A percentile compares a stretch with the other conserved stretches of the same genome.
These are phyloP conservation scores for Tolypocladium sp. DNA, from an alignment of 2,329 filamentous ascomycete species.

Conservation along the genomic window DNA sequence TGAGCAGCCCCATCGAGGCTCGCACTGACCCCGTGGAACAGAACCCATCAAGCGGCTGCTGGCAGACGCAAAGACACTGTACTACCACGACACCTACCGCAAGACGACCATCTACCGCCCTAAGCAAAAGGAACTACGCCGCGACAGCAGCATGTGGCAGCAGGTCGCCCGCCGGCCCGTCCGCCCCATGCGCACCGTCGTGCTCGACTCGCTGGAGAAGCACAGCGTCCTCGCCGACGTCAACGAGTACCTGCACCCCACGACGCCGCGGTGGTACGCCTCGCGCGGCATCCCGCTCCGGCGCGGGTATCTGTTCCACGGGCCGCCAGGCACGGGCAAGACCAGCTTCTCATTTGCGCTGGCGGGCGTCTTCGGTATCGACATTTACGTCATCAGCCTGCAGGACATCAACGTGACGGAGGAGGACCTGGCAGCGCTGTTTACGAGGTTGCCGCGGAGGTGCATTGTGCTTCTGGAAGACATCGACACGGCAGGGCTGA, in stretches of 20 bases:
- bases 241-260: slow-evolving; percentile 67
- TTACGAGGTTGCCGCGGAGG: slow-evolving; percentile 49
- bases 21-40: slow-evolving; percentile 1
- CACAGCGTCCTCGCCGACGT: slow-evolving; percentile 59
- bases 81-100: slow-evolving; percentile 42
- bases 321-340: slow-evolving; percentile 67
- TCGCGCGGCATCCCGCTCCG: slow-evolving; percentile 67
- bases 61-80: slow-evolving; percentile 41
- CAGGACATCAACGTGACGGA: slow-evolving; percentile 53
- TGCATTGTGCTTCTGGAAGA: slow-evolving; percentile 62
- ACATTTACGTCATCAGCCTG: slow-evolving; percentile 53
- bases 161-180: slow-evolving; percentile 54
- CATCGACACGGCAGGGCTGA: slow-evolving; percentile 56
- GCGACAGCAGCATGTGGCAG: slow-evolving; percentile 41
- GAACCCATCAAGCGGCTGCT: slow-evolving; percentile 48
- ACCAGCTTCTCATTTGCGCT: slow-evolving; percentile 58
- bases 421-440: slow-evolving; percentile 48
- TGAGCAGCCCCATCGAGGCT: background rate
- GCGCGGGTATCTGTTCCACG: slow-evolving; percentile 69
- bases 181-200: slow-evolving; percentile 65
- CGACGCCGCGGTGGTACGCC: slow-evolving; percentile 64
- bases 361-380: slow-evolving; percentile 55
- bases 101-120: slow-evolving; percentile 51
- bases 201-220: slow-evolving; percentile 61
- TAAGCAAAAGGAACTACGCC: slow-evolving; percentile 33